Evolutionary conservation across 805 yeast species (phyloP).

Genomic region (Kodamaea jinghongensis): DNA sequence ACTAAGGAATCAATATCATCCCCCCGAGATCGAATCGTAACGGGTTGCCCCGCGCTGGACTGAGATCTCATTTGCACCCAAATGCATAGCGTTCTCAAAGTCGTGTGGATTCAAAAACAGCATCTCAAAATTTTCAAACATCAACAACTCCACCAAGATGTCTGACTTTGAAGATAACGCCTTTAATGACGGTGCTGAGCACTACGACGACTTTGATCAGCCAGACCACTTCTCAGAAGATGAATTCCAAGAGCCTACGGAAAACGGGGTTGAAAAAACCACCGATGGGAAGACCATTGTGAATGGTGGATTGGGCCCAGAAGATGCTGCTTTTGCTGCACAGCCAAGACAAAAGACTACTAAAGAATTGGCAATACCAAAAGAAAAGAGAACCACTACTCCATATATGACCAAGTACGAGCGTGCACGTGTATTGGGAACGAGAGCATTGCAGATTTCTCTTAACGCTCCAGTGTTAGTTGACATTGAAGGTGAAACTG

Average conservation of each 20-base stretch:
- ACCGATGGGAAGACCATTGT: constrained; percentile 73
- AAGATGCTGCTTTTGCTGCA: constrained; percentile 33
- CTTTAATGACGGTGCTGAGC: constrained; percentile 68
- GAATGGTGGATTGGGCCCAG: constrained; percentile 66
- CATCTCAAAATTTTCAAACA: constrained; percentile 2
- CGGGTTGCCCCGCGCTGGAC: too few relatives aligned
- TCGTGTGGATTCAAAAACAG: constrained; percentile 2
- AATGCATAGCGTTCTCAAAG: neutral
- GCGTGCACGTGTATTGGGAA: constrained; percentile 95
- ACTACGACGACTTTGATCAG: constrained; percentile 79
- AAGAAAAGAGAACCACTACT: constrained; percentile 86
- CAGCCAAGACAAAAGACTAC: constrained; percentile 55
- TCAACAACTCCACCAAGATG: constrained; percentile 21
- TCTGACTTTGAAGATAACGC: constrained; percentile 45
- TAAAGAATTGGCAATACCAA: constrained; percentile 83
- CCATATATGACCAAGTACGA: constrained; percentile 99
- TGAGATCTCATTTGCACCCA: too few relatives aligned
- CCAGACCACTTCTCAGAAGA: constrained; percentile 76
- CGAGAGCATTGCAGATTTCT: constrained; percentile 95
- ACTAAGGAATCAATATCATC: too few relatives aligned
- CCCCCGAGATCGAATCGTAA: too few relatives aligned
- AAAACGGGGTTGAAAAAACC: constrained; percentile 36
- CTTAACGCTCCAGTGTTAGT: constrained; percentile 98
- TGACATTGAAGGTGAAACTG: constrained; percentile 98
- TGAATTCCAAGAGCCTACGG: constrained; percentile 46